Conservation (phyloP, 116 monocot genomes). For the Phalaenopsis hybrid region DNA sequence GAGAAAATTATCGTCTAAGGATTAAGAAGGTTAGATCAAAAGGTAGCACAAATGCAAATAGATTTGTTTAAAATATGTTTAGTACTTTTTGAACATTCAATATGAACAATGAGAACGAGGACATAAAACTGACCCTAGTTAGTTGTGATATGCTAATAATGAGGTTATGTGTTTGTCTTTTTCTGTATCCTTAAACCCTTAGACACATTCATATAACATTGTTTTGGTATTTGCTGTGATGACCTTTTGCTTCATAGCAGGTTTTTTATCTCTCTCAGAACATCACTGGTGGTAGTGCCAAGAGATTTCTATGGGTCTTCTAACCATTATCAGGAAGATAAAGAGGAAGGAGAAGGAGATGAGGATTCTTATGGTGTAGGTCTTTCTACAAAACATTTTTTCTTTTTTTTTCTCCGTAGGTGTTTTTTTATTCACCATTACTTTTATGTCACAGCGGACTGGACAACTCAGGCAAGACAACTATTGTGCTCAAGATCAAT, state of each 20-base stretch:
- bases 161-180: too few relatives aligned
- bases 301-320: constrained; percentile 60
- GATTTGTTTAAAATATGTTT: too few relatives aligned
- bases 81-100: too few relatives aligned
- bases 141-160: too few relatives aligned
- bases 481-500: constrained; percentile 90
- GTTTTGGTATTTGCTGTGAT: background rate
- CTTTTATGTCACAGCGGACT: constrained; percentile 46
- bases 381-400: background rate
- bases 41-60: too few relatives aligned
- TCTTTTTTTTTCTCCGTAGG: background rate
- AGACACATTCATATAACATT: background rate
- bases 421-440: background rate
- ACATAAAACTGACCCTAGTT: too few relatives aligned
- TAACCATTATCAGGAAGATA: constrained; percentile 96
- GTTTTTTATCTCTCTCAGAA: background rate
- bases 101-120: too few relatives aligned
- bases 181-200: too few relatives aligned
- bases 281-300: background rate
- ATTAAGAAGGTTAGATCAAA: too few relatives aligned
- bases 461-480: constrained; percentile 98
- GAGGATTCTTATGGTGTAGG: constrained; percentile 94
- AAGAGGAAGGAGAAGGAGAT: constrained; percentile 98
- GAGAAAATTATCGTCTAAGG: too few relatives aligned
- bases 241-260: background rate